Base-by-base conservation (phyloP, 1,139 yeast species). In the Blastobotrys serpentis region DNA sequence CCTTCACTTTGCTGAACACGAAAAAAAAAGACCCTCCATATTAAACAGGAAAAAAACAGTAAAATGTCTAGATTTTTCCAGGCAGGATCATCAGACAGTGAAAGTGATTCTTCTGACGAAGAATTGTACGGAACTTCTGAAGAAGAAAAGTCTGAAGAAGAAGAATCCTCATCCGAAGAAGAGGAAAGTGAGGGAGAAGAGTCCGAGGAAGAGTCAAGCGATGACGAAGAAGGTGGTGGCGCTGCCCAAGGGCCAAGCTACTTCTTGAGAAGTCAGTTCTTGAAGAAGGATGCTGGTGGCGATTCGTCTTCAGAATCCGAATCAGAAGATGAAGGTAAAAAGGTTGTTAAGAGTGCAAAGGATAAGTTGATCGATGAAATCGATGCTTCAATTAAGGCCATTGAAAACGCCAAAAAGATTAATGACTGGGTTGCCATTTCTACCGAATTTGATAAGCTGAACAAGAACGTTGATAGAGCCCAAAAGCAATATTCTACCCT, bases 361-460 rank as follows among this genome's bases (percentile, higher is more conserved):
- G 98, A 90, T 59, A 94, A 90, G 72, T 76, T 90, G 54, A 67
- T 88, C 58, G 98, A 89, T 66, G 98, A 92, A 68, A 79, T 92
- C 73, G 84, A 80, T 60, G 75, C 76, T 32, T 71, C 80, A 37
- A 78, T 84, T 61, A 85, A 81, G 63, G 75, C 80, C 52, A 79
- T 89, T 62, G 92, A 85, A 62, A 78, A 76, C 56, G 84, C 82
- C 53, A 85, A 76, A 69, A 78, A 78, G 70, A 77, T 77, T 58
- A 82, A 82, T 62, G 92, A 86, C 68, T 92, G 97, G 96, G 78
- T 82, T 47, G 74, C 78, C 42, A 85, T 86, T 44, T 78, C 84
- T 11, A 52, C 63, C 30, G 96, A 88, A 65, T 85, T 89, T 61
- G 97, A 90, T 64, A 84, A 79, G 65, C 73, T 87, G 62, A 78